Percentiles rank a stretch among this genome's conserved stretches.
Conservation (phyloP, 768 basidiomycete genomes). For the Leccinum uliginosum region DNA sequence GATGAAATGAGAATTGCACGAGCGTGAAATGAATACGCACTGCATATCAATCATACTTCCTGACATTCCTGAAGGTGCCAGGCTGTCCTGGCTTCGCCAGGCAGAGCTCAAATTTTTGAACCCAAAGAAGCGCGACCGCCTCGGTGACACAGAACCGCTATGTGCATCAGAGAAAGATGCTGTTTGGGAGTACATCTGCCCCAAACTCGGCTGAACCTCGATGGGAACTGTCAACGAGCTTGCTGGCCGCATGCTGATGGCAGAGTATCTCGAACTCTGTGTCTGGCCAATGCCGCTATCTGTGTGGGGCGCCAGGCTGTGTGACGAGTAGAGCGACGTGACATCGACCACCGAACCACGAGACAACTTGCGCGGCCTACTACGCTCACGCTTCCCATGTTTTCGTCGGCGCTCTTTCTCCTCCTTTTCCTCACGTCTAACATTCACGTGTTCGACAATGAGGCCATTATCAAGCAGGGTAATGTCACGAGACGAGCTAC, state of each 20-base stretch:
- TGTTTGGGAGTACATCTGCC: slow-evolving; percentile 68
- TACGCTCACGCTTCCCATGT: slow-evolving; percentile 58
- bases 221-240: slow-evolving; percentile 58
- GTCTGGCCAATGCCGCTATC: slow-evolving; percentile 56
- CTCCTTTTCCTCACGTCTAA: slow-evolving; percentile 74
- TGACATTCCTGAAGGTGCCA: slow-evolving; percentile 75
- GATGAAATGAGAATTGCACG: slow-evolving; percentile 5
- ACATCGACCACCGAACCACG: slow-evolving; percentile 68
- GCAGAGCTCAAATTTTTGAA: slow-evolving; percentile 66
- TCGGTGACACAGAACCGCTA: slow-evolving; percentile 64
- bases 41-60: slow-evolving; percentile 94
- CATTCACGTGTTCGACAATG: slow-evolving; percentile 84
- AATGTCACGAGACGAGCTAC: slow-evolving; percentile 62
- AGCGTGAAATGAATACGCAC: slow-evolving; percentile 45
- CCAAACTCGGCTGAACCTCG: slow-evolving; percentile 54
- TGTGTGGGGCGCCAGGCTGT: slow-evolving; percentile 49
- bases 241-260: slow-evolving; percentile 51
- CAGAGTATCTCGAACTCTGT: slow-evolving; percentile 59
- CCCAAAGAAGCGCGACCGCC: slow-evolving; percentile 74
- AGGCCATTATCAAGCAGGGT: slow-evolving; percentile 85
- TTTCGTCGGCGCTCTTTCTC: slow-evolving; percentile 64
- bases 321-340: slow-evolving; percentile 66
- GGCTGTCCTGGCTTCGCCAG: slow-evolving; percentile 77
- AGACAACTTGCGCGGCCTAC: slow-evolving; percentile 66
- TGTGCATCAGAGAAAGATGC: slow-evolving; percentile 79